Evolutionary conservation across 2,329 filamentous ascomycete species (phyloP).

Genomic region (Fusarium denticulatum): DNA sequence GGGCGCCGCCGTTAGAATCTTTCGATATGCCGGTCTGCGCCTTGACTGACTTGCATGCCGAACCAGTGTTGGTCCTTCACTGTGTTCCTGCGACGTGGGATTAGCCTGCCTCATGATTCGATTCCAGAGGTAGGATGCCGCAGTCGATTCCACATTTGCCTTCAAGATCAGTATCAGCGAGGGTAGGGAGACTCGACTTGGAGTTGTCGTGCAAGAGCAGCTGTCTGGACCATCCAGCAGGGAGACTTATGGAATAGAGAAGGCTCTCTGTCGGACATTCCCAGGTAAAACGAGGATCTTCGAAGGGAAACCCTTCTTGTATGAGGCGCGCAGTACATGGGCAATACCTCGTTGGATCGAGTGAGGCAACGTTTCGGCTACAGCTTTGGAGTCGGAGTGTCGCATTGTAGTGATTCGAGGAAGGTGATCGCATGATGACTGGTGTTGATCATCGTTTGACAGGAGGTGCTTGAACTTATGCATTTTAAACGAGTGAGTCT

Average conservation of each 20-base stretch:
- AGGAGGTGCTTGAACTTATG: no score
- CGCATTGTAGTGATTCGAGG: neutral
- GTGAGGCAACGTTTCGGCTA: neutral
- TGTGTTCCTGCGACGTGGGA: neutral
- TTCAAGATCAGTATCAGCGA: neutral
- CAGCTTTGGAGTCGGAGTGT: neutral
- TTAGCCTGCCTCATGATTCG: neutral
- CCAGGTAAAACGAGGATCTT: slow-evolving; percentile 10
- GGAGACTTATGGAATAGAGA: neutral
- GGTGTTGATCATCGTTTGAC: neutral
- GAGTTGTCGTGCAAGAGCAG: slow-evolving; percentile 12
- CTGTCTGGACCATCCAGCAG: neutral
- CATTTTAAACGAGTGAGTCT: neutral
- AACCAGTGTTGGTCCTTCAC: slow-evolving; percentile 12
- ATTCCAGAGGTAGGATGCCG: neutral
- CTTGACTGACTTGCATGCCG: slow-evolving; percentile 1
- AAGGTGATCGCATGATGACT: no score
- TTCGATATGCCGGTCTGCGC: neutral
- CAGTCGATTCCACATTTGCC: neutral
- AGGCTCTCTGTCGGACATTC: slow-evolving; percentile 1
- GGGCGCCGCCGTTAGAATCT: slow-evolving; percentile 22
- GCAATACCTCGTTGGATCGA: neutral
- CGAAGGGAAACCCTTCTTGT: slow-evolving; percentile 3
- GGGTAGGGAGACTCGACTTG: neutral
- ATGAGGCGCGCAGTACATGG: neutral